phyloP scores from a whole-genome alignment of 2,329 filamentous ascomycete genomes.

The Colletotrichum destructivum region DNA sequence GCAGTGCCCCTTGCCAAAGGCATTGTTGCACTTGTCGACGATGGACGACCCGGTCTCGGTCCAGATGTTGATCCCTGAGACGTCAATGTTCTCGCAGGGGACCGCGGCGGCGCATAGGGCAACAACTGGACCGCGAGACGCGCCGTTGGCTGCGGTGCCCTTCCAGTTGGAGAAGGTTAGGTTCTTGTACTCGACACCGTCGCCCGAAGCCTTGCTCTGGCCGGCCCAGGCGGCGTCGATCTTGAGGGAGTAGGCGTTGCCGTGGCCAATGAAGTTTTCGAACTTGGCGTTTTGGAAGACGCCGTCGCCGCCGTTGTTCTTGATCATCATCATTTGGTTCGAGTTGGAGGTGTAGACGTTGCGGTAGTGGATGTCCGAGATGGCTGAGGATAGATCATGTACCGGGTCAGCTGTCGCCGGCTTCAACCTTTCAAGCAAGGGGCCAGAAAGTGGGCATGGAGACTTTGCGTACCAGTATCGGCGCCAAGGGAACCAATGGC shows the following conservation, averaged over 20 bases:
- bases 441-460: neutral
- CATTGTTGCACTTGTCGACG: constrained; percentile 63
- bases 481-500: constrained; percentile 69
- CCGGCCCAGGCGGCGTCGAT: constrained; percentile 68
- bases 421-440: too few species aligned
- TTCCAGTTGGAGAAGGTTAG: constrained; percentile 70
- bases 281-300: constrained; percentile 65
- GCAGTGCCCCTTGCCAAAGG: constrained; percentile 64
- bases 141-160: constrained; percentile 66
- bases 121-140: constrained; percentile 66
- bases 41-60: constrained; percentile 60
- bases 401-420: neutral
- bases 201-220: constrained; percentile 57
- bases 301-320: constrained; percentile 71
- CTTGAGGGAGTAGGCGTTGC: constrained; percentile 71
- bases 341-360: constrained; percentile 72
- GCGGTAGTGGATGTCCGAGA: constrained; percentile 67
- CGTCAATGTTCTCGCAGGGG: constrained; percentile 67
- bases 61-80: constrained; percentile 68
- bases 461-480: constrained; percentile 50
- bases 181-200: constrained; percentile 67
- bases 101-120: constrained; percentile 64
- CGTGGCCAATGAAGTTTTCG: constrained; percentile 73
- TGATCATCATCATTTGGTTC: constrained; percentile 77
- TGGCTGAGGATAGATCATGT: constrained; percentile 48